Percentiles rank a stretch among this genome's conserved stretches.
phyloP scores from a whole-genome alignment of 345 rosid genomes.

The Kandelia obovata region DNA sequence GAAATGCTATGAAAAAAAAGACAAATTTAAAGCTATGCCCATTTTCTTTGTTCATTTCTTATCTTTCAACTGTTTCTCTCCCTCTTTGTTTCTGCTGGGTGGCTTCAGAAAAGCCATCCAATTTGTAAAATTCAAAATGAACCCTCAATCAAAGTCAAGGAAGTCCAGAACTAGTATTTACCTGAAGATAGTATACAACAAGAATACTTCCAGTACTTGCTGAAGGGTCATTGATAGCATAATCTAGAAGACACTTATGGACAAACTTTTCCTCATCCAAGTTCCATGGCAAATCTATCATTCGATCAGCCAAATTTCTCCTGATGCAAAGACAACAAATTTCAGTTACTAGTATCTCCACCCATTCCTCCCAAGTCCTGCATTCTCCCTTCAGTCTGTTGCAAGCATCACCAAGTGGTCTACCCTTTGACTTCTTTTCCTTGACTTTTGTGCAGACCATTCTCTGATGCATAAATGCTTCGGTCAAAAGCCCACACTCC shows the following conservation, averaged over 20 bases:
- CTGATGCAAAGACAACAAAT: slow-evolving; percentile 84
- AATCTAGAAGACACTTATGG: slow-evolving; percentile 75
- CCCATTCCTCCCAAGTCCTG: slow-evolving; percentile 70
- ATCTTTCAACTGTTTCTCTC: too few relatives aligned
- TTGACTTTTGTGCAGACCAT: slow-evolving; percentile 62
- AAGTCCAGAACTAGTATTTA: slow-evolving; percentile 21
- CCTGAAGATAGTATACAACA: slow-evolving; percentile 89
- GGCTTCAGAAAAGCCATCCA: not conserved
- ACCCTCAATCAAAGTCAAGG: not conserved
- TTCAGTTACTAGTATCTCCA: slow-evolving; percentile 78
- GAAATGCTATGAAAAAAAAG: too few relatives aligned
- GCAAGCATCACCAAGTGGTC: slow-evolving; percentile 28
- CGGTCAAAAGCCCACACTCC: slow-evolving; percentile 88
- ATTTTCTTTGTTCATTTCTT: too few relatives aligned
- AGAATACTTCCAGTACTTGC: slow-evolving; percentile 71
- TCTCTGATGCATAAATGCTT: slow-evolving; percentile 89
- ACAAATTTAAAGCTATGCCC: too few relatives aligned
- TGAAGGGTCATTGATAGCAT: slow-evolving; percentile 69
- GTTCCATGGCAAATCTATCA: slow-evolving; percentile 94
- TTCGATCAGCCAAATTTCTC: slow-evolving; percentile 77
- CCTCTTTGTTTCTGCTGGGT: too few relatives aligned
- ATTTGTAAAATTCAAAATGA: not conserved
- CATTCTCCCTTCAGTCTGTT: slow-evolving; percentile 35
- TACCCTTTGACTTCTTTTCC: slow-evolving; percentile 53
- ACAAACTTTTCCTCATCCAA: slow-evolving; percentile 80